phyloP scores from a whole-genome alignment of 2,329 filamentous ascomycete species.

The Botrytis pseudocinerea region DNA sequence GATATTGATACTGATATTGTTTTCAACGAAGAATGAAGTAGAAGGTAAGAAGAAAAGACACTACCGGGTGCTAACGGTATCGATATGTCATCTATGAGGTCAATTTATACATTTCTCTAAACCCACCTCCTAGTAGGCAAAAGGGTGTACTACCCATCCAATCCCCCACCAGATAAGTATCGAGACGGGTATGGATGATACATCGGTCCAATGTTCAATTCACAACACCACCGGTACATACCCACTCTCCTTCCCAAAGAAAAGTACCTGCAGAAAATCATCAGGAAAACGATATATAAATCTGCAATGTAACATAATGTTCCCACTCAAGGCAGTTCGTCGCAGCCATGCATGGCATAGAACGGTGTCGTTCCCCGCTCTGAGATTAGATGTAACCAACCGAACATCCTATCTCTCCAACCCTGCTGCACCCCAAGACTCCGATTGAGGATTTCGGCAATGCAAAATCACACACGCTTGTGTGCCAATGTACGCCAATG shows the following conservation, averaged over 20 bases:
- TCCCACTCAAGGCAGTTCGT: not conserved
- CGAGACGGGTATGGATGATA: not conserved
- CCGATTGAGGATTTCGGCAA: not conserved
- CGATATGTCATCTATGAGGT: not conserved
- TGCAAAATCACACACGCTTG: not conserved
- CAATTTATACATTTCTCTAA: not conserved
- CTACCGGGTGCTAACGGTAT: not conserved
- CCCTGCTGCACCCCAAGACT: not conserved
- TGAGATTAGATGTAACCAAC: conserved; percentile 12
- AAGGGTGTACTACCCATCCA: not conserved
- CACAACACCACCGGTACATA: not conserved
- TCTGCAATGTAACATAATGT: conserved; percentile 2
- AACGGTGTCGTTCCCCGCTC: conserved; percentile 7
- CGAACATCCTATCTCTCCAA: not conserved
- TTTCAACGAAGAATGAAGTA: not conserved
- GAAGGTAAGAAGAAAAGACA: not conserved
- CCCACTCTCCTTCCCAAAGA: not conserved
- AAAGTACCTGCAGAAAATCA: conserved; percentile 4
- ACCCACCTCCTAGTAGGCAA: not conserved
- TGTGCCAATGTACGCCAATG: not conserved
- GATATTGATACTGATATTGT: not conserved
- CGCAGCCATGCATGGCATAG: not conserved
- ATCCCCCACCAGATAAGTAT: conserved; percentile 3
- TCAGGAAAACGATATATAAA: not conserved
- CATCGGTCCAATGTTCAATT: not conserved